Evolutionary conservation across 78 protist species (phyloP).

Genomic region (Anaeramoeba flamelloides): DNA sequence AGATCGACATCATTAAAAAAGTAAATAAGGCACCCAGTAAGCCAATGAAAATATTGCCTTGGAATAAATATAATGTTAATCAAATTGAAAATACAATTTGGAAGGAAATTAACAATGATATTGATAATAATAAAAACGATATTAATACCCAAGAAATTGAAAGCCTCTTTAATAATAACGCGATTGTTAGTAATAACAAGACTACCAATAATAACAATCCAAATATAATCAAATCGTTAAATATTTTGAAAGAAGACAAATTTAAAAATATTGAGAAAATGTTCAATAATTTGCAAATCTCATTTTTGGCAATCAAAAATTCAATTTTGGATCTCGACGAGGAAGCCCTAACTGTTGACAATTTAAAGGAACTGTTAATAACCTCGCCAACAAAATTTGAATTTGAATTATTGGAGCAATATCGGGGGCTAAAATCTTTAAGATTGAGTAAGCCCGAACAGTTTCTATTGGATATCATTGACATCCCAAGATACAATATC

Average conservation of each 20-base stretch:
- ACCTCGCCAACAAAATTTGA: background rate
- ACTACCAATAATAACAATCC: no score
- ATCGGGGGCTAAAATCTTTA: background rate
- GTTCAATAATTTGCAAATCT: background rate
- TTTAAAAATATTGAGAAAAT: background rate
- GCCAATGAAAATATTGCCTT: background rate
- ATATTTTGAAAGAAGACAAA: background rate
- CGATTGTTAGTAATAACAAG: background rate
- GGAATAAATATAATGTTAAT: background rate
- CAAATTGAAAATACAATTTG: background rate
- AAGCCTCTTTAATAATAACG: background rate
- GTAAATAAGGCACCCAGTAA: background rate
- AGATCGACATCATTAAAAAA: no score
- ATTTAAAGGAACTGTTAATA: background rate
- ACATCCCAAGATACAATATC: background rate
- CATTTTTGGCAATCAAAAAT: background rate
- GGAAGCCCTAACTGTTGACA: background rate
- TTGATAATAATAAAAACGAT: background rate
- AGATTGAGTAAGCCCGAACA: background rate
- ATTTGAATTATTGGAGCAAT: background rate
- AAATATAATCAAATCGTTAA: background rate
- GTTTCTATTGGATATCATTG: background rate
- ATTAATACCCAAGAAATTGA: background rate
- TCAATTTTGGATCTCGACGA: background rate
- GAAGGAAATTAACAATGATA: no score